Evolutionary conservation across 352 stramenopile species (phyloP).

Genomic region (Pythium aphanidermatum): DNA sequence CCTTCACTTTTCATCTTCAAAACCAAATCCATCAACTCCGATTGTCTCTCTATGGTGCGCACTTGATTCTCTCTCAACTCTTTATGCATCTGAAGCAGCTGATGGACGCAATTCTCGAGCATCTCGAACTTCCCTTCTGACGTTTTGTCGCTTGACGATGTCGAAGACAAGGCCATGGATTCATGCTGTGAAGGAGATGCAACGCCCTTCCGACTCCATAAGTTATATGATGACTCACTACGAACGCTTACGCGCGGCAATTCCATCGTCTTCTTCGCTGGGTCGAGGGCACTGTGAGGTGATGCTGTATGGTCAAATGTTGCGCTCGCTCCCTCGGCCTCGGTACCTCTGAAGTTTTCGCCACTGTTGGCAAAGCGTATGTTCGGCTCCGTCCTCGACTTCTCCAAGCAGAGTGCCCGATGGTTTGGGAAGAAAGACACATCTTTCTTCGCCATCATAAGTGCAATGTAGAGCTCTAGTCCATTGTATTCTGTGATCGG

Average conservation of each 20-base stretch:
- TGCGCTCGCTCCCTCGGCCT: background rate
- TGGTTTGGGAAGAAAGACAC: conserved; percentile 73
- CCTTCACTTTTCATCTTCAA: too few relatives aligned
- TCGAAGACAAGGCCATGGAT: too few relatives aligned
- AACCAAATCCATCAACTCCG: conserved; percentile 34
- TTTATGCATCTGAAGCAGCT: conserved; percentile 24
- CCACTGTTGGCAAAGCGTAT: background rate
- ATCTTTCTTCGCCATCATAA: conserved; percentile 69
- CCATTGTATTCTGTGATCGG: conserved; percentile 72
- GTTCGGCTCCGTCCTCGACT: background rate
- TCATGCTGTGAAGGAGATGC: too few relatives aligned
- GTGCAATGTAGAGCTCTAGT: conserved; percentile 73
- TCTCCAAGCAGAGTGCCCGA: conserved; percentile 47
- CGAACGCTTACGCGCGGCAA: too few relatives aligned
- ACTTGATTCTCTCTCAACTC: conserved; percentile 45
- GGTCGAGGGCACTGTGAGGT: too few relatives aligned
- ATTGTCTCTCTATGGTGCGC: conserved; percentile 25
- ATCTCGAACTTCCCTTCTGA: conserved; percentile 36
- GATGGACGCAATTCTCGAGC: conserved; percentile 38
- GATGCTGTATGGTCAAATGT: conserved; percentile 1
- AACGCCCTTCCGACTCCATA: too few relatives aligned
- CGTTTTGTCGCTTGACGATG: conserved; percentile 19
- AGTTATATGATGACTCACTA: too few relatives aligned
- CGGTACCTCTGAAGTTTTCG: background rate
- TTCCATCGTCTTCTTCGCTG: too few relatives aligned